Percentiles rank a stretch among this genome's conserved stretches.
Evolutionary conservation across 768 basidiomycete species (phyloP).

Genomic region (Chalciporus sphaerocephalus): DNA sequence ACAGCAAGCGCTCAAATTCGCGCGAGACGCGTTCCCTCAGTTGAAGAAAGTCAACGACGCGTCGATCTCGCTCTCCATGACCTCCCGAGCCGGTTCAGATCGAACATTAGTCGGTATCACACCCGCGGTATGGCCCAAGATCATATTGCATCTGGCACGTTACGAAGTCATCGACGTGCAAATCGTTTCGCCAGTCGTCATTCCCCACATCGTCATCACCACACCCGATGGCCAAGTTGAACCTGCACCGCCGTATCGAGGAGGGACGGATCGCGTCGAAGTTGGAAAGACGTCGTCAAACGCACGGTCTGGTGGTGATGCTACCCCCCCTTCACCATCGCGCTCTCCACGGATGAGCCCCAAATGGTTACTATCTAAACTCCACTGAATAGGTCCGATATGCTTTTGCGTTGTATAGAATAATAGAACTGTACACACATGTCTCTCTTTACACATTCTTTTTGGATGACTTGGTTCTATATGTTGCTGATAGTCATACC

Average conservation of each 20-base stretch:
- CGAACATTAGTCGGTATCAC: conserved; percentile 45
- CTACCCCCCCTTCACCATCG: neutral
- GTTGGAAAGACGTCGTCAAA: conserved; percentile 19
- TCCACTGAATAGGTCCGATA: neutral
- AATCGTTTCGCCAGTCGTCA: conserved; percentile 13
- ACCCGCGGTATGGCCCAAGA: conserved; percentile 45
- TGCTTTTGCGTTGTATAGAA: neutral
- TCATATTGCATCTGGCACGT: conserved; percentile 38
- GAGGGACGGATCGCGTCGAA: neutral
- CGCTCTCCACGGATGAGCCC: conserved; percentile 1
- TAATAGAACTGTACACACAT: no score
- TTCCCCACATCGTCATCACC: conserved; percentile 31
- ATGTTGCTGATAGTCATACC: no score
- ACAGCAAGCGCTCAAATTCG: conserved; percentile 49
- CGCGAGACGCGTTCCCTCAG: conserved; percentile 45
- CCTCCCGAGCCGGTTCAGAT: conserved; percentile 30
- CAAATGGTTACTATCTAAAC: conserved; percentile 15
- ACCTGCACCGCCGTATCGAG: conserved; percentile 39
- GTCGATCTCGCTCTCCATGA: conserved; percentile 43
- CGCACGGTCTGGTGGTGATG: neutral
- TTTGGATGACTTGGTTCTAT: no score
- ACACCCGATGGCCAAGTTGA: conserved; percentile 16
- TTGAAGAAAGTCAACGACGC: conserved; percentile 37
- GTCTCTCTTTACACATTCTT: no score
- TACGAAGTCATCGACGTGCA: conserved; percentile 48